Conservation (phyloP, 1,284 basidiomycete species). For the Naganishia cerealis region DNA sequence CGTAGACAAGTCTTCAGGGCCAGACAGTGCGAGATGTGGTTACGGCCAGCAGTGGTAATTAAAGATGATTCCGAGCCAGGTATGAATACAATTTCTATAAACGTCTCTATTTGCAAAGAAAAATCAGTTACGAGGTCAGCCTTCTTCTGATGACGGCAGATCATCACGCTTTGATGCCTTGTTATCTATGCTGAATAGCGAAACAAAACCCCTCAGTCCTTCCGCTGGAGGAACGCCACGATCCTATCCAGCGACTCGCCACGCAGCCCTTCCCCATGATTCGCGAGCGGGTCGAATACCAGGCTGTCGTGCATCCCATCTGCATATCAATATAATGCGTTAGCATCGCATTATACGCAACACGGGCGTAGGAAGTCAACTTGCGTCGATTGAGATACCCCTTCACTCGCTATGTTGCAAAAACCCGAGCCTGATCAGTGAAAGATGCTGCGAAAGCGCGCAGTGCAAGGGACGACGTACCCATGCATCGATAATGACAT, state of each 20-base stretch:
- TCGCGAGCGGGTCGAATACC: slow-evolving; percentile 67
- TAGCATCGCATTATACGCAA: slow-evolving; percentile 25
- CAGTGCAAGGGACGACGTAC: slow-evolving; percentile 52
- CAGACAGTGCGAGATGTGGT: too few species aligned
- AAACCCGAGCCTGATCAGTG: neutral
- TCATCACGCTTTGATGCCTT: neutral
- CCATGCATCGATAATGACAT: slow-evolving; percentile 72
- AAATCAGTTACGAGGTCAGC: too few species aligned
- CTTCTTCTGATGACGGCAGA: too few species aligned
- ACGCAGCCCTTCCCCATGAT: slow-evolving; percentile 71
- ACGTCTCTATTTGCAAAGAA: too few species aligned
- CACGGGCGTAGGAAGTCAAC: slow-evolving; percentile 32
- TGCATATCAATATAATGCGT: slow-evolving; percentile 38
- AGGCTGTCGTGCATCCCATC: slow-evolving; percentile 73
- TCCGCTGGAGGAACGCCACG: slow-evolving; percentile 7
- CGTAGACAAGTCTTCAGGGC: too few species aligned
- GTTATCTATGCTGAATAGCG: neutral
- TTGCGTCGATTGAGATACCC: slow-evolving; percentile 64
- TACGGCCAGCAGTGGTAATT: too few species aligned
- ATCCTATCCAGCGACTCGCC: slow-evolving; percentile 63
- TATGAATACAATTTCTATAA: too few species aligned
- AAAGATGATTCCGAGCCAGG: too few species aligned
- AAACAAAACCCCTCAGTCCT: neutral
- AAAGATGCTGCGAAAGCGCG: neutral
- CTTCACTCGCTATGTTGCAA: slow-evolving; percentile 62